These are phyloP conservation scores for Albatrellus sp. DNA, from an alignment of 1,284 basidiomycete species.

Conservation along the genomic window DNA sequence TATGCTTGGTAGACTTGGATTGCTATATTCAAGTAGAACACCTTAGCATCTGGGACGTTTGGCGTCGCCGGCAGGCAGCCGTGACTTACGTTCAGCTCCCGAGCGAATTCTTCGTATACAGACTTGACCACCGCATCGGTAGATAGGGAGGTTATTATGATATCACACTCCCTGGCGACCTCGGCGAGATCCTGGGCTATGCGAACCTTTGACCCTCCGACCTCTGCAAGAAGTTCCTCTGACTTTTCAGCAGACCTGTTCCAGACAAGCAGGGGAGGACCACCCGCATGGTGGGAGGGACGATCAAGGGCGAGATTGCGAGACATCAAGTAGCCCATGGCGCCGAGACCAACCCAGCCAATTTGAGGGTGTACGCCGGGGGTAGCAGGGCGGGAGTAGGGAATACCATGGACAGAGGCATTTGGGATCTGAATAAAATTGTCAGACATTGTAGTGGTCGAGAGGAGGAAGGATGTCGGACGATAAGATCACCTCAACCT, in stretches of 20 bases:
- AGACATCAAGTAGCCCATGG: slow-evolving; percentile 68
- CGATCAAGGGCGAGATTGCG: slow-evolving; percentile 55
- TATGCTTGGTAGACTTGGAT: slow-evolving; percentile 31
- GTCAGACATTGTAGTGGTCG: slow-evolving; percentile 8
- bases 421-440: neutral
- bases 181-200: slow-evolving; percentile 45
- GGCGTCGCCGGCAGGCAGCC: neutral
- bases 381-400: slow-evolving; percentile 48
- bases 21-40: slow-evolving; percentile 18
- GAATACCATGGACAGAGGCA: slow-evolving; percentile 17
- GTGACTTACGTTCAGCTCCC: slow-evolving; percentile 33
- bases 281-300: slow-evolving; percentile 20
- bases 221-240: slow-evolving; percentile 39
- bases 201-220: slow-evolving; percentile 37
- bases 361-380: slow-evolving; percentile 30
- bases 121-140: slow-evolving; percentile 63
- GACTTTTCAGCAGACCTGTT: slow-evolving; percentile 53
- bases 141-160: slow-evolving; percentile 70
- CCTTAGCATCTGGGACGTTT: neutral
- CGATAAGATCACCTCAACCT: neutral
- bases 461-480: slow-evolving; percentile 1
- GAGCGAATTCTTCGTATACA: slow-evolving; percentile 57
- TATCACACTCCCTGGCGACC: slow-evolving; percentile 57
- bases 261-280: slow-evolving; percentile 47
- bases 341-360: slow-evolving; percentile 56